phyloP scores from a whole-genome alignment of 1,284 basidiomycete genomes.

The Pterula multifida region DNA sequence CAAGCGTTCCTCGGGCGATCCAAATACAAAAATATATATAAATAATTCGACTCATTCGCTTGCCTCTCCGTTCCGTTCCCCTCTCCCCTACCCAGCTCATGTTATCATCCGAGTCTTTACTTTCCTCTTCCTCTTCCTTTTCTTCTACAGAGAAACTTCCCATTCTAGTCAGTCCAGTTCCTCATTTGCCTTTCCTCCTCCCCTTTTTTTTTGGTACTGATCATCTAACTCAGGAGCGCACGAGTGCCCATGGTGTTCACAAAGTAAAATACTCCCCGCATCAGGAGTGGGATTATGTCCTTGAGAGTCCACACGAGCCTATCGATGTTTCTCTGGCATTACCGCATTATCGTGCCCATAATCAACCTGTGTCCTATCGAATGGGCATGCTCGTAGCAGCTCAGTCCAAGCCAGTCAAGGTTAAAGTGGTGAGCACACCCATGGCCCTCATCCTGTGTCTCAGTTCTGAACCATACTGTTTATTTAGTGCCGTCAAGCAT shows the following conservation, averaged over 20 bases:
- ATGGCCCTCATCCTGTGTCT: neutral
- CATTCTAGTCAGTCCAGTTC: neutral
- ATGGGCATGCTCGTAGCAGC: slow-evolving; percentile 54
- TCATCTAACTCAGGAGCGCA: slow-evolving; percentile 6
- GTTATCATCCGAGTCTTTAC: slow-evolving; percentile 2
- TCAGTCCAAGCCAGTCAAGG: slow-evolving; percentile 40
- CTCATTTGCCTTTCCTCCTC: neutral
- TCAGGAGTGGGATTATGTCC: slow-evolving; percentile 50
- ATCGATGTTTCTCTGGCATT: slow-evolving; percentile 56
- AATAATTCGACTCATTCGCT: neutral
- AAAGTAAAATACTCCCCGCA: slow-evolving; percentile 44
- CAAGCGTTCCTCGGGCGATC: neutral
- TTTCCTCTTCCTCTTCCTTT: slow-evolving; percentile 9
- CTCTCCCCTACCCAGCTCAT: neutral
- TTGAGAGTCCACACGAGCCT: slow-evolving; percentile 35
- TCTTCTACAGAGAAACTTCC: neutral
- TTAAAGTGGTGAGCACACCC: slow-evolving; percentile 49
- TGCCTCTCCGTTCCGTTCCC: neutral
- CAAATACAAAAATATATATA: neutral
- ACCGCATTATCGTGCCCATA: slow-evolving; percentile 62
- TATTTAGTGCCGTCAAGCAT: slow-evolving; percentile 49
- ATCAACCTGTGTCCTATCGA: slow-evolving; percentile 57
- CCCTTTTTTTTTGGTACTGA: neutral
- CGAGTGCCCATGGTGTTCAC: slow-evolving; percentile 25
- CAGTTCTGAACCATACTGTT: slow-evolving; percentile 5